Evolutionary conservation across 176 grass and related monocot genomes (phyloP).

Genomic region (Oryza glaberrima): DNA sequence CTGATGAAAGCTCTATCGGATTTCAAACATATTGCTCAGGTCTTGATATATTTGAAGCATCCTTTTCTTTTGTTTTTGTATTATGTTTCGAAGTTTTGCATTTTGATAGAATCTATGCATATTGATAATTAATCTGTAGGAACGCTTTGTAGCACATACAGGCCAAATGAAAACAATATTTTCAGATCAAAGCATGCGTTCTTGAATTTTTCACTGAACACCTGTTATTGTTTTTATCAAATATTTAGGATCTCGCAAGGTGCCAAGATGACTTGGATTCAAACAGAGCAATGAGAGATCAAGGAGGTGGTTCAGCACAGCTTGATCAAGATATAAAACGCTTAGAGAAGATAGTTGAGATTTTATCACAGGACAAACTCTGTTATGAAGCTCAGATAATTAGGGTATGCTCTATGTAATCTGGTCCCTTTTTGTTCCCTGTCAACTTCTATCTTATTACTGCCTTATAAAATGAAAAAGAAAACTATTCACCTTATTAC

Average conservation of each 20-base stretch:
- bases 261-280: constrained; percentile 84
- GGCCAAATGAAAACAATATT: constrained; percentile 1
- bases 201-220: constrained; percentile 34
- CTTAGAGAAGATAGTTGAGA: constrained; percentile 80
- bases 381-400: constrained; percentile 97
- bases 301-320: constrained; percentile 74
- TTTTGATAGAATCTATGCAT: constrained; percentile 9
- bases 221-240: constrained; percentile 36
- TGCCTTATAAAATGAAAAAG: neutral
- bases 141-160: neutral
- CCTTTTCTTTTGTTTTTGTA: neutral
- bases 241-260: constrained; percentile 68
- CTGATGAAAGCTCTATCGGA: constrained; percentile 91
- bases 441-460: neutral
- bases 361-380: constrained; percentile 80
- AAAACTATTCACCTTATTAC: neutral
- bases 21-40: constrained; percentile 88
- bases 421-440: constrained; percentile 24
- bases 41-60: constrained; percentile 34
- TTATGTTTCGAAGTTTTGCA: neutral
- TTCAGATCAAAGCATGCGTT: constrained; percentile 2
- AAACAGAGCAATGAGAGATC: constrained; percentile 76
- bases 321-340: constrained; percentile 92
- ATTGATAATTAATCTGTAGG: neutral
- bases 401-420: constrained; percentile 62